Percentiles rank a stretch among this genome's conserved stretches.
phyloP scores from a whole-genome alignment of 2,329 filamentous ascomycete genomes.

The Aspergillus novofumigatus region DNA sequence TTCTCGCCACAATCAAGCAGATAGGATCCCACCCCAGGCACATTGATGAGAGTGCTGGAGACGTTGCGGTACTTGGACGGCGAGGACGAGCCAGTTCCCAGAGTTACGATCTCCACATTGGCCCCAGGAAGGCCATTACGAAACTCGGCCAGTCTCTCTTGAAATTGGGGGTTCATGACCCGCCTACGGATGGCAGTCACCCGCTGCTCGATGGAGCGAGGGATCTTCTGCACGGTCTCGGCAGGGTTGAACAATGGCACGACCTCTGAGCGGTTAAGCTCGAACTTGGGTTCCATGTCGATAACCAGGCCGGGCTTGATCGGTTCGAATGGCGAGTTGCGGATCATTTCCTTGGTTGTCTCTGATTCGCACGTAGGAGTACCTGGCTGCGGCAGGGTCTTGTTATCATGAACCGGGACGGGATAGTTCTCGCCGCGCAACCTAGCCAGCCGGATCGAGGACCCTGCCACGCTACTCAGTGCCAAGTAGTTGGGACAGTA shows the following conservation, averaged over 20 bases:
- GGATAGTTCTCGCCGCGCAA: slow-evolving; percentile 72
- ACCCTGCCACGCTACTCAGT: slow-evolving; percentile 61
- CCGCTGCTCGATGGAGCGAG: slow-evolving; percentile 27
- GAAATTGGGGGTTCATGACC: slow-evolving; percentile 25
- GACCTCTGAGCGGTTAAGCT: slow-evolving; percentile 28
- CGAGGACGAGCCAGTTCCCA: slow-evolving; percentile 85
- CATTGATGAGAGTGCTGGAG: slow-evolving; percentile 76
- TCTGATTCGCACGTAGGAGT: slow-evolving; percentile 17
- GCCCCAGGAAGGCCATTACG: slow-evolving; percentile 66
- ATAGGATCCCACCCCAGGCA: slow-evolving; percentile 83
- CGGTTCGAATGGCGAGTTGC: slow-evolving; percentile 24
- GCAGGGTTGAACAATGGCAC: slow-evolving; percentile 24
- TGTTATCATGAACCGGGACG: slow-evolving; percentile 63
- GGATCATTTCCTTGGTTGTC: slow-evolving; percentile 6
- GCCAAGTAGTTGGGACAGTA: slow-evolving; percentile 70
- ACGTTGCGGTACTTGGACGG: slow-evolving; percentile 96
- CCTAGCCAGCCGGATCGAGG: slow-evolving; percentile 64
- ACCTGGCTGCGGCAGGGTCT: slow-evolving; percentile 38
- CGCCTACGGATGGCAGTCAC: slow-evolving; percentile 24
- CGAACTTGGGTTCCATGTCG: slow-evolving; percentile 45
- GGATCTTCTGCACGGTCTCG: slow-evolving; percentile 20
- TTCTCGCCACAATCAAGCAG: slow-evolving; percentile 90
- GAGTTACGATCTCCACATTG: slow-evolving; percentile 76
- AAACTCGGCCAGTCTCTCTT: slow-evolving; percentile 38
- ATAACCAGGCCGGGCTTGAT: slow-evolving; percentile 43